Evolutionary conservation across 1,284 basidiomycete genomes (phyloP), one percentile per base, ranked within the genome.

Genomic region (Cryptococcus deneoformans): DNA sequence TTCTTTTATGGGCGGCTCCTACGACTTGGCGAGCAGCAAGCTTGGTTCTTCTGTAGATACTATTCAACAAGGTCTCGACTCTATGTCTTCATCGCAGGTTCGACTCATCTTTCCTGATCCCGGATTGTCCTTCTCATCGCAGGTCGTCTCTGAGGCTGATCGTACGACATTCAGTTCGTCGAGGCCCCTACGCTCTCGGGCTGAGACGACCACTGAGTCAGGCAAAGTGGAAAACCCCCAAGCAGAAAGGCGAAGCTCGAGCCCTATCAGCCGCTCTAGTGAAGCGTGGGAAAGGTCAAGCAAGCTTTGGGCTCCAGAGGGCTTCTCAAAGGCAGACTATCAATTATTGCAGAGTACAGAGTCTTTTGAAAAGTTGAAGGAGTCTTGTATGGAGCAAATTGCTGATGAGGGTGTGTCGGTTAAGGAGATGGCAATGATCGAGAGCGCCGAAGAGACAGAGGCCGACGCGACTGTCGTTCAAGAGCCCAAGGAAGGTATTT

Each of bases 51-150:
- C 64, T 0, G 44, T 57, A 14, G 55, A 53, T 14, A 64, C 64
- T 9, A 58, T 60, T 16, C 56, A 60, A 7, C 45, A 46, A n/a
- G 37, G 42, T 6, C 29, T 45, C 14, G 24, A 40, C 4, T 47
- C 51, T 5, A 34, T 54, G 11, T 52, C 55, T 6, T 54, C 57
- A 14, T 63, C 64, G 4, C 58, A 57, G 14, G 60, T 69, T 46
- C 42, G 51, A 10, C 58, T 69, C 16, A 65, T 69, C 53, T 65
- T 66, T 53, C 67, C 67, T n/a, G 59, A 64, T 35, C 63, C 62
- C 12, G 60, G 57, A 20, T 51, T 24, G 11, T 65, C 64, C 6
- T 66, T 47, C 14, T 47, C 46, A 7, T 7, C 46, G 5, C 29
- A 29, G 29, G 3, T 44, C 43, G 3, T 44, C 8, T 44, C 43